Evolutionary conservation across 352 stramenopile species (phyloP).

Genomic region (Pythium utonaiense): DNA sequence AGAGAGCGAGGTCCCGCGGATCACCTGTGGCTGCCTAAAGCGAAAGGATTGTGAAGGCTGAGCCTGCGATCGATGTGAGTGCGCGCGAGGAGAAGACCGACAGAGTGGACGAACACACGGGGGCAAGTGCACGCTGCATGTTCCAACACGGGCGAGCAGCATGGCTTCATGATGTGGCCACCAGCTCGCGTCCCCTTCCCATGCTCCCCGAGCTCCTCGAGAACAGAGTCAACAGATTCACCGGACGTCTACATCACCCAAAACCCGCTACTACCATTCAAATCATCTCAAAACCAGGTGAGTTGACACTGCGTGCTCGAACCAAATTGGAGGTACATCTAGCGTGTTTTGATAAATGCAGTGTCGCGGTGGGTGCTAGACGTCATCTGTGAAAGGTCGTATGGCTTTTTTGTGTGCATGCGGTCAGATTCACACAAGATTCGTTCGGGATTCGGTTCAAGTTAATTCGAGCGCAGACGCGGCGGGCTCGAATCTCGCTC

Average conservation of each 20-base stretch:
- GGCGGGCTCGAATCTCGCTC: background rate
- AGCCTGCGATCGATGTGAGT: background rate
- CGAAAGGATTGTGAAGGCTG: background rate
- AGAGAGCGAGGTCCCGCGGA: background rate
- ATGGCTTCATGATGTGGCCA: background rate
- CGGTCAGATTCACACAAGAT: background rate
- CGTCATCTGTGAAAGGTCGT: background rate
- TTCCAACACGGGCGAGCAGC: background rate
- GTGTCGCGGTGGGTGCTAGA: background rate
- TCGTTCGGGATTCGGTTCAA: background rate
- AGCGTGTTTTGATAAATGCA: background rate
- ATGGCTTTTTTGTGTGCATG: background rate
- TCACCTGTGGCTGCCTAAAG: background rate
- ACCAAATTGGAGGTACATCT: too few relatives aligned
- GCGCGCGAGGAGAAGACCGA: background rate
- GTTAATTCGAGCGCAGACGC: background rate
- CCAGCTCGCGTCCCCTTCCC: background rate
- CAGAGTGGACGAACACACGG: background rate
- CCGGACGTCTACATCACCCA: background rate
- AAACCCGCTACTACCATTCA: too few relatives aligned
- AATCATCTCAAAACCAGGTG: too few relatives aligned
- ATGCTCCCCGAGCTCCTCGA: background rate
- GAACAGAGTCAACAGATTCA: slow-evolving; percentile 2
- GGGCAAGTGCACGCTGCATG: background rate
- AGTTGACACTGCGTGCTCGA: too few relatives aligned